A percentile compares a stretch with the other conserved stretches of the same genome.
Conservation (phyloP, 140 eudicot genomes). For the Ambrosia hybrid region DNA sequence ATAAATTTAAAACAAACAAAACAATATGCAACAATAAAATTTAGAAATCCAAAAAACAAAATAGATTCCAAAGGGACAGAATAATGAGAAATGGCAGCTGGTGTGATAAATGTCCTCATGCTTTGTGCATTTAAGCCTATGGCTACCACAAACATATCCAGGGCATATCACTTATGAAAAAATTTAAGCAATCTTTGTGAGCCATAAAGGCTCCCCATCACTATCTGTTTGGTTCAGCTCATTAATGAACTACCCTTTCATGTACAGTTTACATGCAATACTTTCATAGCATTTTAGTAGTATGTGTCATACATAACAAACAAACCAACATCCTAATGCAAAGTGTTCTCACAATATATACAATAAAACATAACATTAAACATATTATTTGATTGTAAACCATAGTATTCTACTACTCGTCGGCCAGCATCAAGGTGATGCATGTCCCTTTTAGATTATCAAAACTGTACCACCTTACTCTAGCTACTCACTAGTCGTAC, state of each 20-base stretch:
- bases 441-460: constrained; percentile 17
- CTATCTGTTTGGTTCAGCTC: constrained; percentile 9
- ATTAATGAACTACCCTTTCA: constrained; percentile 31
- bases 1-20: too few species aligned
- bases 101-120: constrained; percentile 22
- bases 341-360: constrained; percentile 39
- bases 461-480: constrained; percentile 36
- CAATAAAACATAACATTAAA: constrained; percentile 30
- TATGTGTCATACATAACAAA: constrained; percentile 15
- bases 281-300: constrained; percentile 30
- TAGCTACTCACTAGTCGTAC: constrained; percentile 29
- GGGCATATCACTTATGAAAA: constrained; percentile 13
- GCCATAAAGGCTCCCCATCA: constrained; percentile 32
- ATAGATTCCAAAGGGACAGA: too few species aligned
- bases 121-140: constrained; percentile 23
- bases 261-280: constrained; percentile 9
- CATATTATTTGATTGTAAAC: constrained; percentile 30
- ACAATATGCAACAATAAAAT: too few species aligned
- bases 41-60: too few species aligned
- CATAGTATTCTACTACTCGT: constrained; percentile 34
- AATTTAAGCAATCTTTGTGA: constrained; percentile 28
- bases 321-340: constrained; percentile 27
- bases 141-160: constrained; percentile 37
- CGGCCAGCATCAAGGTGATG: constrained; percentile 41
- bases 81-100: neutral